Evolutionary conservation across 345 rosid genomes (phyloP), one percentile per base, ranked within the genome.

Genomic region (Lepidium sativum): DNA sequence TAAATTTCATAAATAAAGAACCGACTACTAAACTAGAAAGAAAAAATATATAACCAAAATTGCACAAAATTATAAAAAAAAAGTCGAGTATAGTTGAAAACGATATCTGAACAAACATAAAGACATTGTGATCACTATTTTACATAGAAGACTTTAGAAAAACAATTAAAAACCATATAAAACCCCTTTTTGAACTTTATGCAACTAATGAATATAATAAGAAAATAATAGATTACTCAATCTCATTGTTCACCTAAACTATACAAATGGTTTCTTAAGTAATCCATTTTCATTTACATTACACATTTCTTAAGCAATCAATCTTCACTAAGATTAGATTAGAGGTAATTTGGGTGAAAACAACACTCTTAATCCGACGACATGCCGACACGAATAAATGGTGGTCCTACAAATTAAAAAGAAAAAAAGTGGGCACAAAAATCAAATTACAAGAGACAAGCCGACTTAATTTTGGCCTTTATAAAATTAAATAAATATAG

Each of bases 361-460:
- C 5, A n/a, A n/a, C n/a, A n/a, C n/a, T 18, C 27, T 20, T 29
- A 18, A 8, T 2, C 57, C 38, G 8, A 41, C 33, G 35, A 11
- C 17, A 49, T 39, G 11, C 20, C 53, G 31, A 69, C 66, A 41
- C 34, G 52, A 7, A 4, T 32, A 16, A 31, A 18, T n/a, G n/a
- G n/a, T n/a, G n/a, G n/a, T n/a, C n/a, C n/a, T n/a, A n/a, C n/a
- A n/a, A n/a, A n/a, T n/a, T n/a, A n/a, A n/a, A n/a, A n/a, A n/a
- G n/a, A n/a, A n/a, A n/a, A n/a, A n/a, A n/a, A 27, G 31, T 27
- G 1, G 9, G 50, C 37, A 3, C 23, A 62, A 16, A 54, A 23
- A 40, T 70, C 63, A 44, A 35, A 54, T 62, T 62, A 44, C 16
- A 70, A 18, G 57, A 44, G 56, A 44, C 62, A 70, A 44, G 12